Evolutionary conservation across 345 rosid genomes (phyloP).

Genomic region (Pelargonium nanum): DNA sequence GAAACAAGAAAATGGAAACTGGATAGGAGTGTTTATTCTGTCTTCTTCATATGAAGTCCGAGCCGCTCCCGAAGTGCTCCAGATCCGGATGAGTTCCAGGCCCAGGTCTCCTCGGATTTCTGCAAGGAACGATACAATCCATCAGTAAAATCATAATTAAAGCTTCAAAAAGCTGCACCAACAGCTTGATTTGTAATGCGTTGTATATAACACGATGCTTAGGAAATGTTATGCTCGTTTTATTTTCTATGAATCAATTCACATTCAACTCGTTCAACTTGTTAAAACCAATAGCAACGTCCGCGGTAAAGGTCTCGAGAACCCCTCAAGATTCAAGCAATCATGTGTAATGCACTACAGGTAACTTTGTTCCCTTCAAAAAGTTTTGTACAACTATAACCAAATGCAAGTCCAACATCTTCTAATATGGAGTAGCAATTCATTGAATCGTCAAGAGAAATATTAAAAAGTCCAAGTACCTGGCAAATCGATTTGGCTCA

Average conservation of each 20-base stretch:
- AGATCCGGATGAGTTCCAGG: slow-evolving; percentile 65
- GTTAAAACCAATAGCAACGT: no score
- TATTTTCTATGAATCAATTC: no score
- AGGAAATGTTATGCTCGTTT: no score
- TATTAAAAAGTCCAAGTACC: slow-evolving; percentile 27
- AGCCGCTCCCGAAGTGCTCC: slow-evolving; percentile 41
- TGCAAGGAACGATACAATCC: no score
- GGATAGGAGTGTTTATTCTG: background rate
- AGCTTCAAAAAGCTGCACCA: no score
- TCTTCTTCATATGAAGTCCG: slow-evolving; percentile 36
- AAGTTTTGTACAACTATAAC: background rate
- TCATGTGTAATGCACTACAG: background rate
- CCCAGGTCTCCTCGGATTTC: slow-evolving; percentile 43
- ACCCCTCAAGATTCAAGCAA: background rate
- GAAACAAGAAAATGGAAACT: background rate
- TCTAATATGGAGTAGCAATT: no score
- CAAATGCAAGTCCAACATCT: background rate
- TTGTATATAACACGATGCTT: no score
- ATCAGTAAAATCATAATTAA: no score
- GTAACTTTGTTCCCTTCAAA: background rate
- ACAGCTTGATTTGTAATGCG: no score
- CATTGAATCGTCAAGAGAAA: background rate
- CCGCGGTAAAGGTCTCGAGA: no score
- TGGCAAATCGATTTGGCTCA: slow-evolving; percentile 58
- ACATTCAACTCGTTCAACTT: no score